These are phyloP conservation scores for Elaphomyces granulatus DNA, from an alignment of 495 filamentous ascomycete species.

Conservation along the genomic window DNA sequence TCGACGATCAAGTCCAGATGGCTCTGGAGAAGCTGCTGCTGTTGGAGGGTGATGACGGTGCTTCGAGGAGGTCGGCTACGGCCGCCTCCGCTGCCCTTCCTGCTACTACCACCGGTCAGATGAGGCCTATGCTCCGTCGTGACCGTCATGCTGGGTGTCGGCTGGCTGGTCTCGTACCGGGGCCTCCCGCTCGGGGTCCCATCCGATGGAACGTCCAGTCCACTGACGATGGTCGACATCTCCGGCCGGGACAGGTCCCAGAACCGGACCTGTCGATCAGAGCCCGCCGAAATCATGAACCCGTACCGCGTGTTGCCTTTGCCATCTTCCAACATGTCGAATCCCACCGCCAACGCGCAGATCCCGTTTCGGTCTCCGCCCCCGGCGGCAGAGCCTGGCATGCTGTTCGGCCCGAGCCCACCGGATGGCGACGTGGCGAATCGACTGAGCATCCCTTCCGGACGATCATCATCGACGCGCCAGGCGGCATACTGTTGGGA, in stretches of 20 bases:
- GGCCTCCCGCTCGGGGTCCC: constrained; percentile 35
- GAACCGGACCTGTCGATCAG: constrained; percentile 81
- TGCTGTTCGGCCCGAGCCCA: constrained; percentile 35
- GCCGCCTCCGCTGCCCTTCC: constrained; percentile 15
- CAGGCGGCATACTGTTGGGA: constrained; percentile 67
- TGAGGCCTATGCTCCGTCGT: constrained; percentile 55
- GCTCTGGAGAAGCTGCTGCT: constrained; percentile 69
- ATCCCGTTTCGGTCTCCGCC: constrained; percentile 44
- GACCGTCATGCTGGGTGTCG: constrained; percentile 50
- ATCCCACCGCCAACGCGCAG: constrained; percentile 35
- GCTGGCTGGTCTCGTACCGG: constrained; percentile 56
- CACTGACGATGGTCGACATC: constrained; percentile 62
- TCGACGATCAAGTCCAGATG: constrained; percentile 85
- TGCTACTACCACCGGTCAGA: constrained; percentile 16
- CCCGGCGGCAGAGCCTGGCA: constrained; percentile 13
- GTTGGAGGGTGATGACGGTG: constrained; percentile 78
- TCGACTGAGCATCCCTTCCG: constrained; percentile 76
- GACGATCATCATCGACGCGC: constrained; percentile 79
- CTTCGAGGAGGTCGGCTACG: constrained; percentile 47
- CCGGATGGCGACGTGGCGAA: constrained; percentile 50
- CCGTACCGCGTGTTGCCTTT: constrained; percentile 30
- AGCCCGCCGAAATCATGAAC: constrained; percentile 76
- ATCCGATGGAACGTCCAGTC: constrained; percentile 53
- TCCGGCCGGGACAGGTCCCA: constrained; percentile 75
- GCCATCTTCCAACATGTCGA: constrained; percentile 34